A percentile compares a stretch with the other conserved stretches of the same genome.
Evolutionary conservation across 345 rosid species (phyloP).

Genomic region (Cardiospermum halicacabum): DNA sequence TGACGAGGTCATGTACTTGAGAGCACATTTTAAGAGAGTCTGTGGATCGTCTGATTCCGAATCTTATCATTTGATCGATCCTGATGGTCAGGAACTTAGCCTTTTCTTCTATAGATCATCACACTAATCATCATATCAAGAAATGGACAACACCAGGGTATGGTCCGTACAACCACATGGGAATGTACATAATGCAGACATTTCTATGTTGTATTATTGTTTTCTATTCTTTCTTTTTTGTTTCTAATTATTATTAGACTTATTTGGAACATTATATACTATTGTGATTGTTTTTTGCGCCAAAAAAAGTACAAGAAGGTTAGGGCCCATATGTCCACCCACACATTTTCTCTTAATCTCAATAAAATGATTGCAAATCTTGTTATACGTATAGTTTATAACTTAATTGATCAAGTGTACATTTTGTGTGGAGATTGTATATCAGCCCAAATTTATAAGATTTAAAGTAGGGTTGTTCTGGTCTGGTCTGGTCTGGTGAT

Average conservation of each 20-base stretch:
- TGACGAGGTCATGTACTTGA: constrained; percentile 57
- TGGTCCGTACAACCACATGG: constrained; percentile 5
- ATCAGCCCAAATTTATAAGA: neutral
- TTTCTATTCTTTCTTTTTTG: too few species aligned
- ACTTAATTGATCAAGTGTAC: too few species aligned
- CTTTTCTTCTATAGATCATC: constrained; percentile 54
- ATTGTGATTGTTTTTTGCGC: too few species aligned
- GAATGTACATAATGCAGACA: neutral
- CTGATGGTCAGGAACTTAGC: constrained; percentile 74
- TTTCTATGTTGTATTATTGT: too few species aligned
- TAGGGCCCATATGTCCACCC: too few species aligned
- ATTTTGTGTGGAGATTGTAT: neutral
- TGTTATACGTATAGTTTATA: too few species aligned
- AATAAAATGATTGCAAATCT: too few species aligned
- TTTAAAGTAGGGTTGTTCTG: neutral
- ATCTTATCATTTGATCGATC: constrained; percentile 73
- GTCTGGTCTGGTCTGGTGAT: neutral
- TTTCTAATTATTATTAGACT: too few species aligned
- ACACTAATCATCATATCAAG: constrained; percentile 5
- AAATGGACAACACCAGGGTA: neutral
- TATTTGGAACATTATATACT: too few species aligned
- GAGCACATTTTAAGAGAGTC: constrained; percentile 55
- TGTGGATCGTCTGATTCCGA: constrained; percentile 45
- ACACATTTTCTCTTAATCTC: too few species aligned
- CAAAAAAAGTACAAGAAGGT: too few species aligned